Evolutionary conservation across 1,139 yeast genomes (phyloP).

Genomic region (Scheffersomyces insectosa): DNA sequence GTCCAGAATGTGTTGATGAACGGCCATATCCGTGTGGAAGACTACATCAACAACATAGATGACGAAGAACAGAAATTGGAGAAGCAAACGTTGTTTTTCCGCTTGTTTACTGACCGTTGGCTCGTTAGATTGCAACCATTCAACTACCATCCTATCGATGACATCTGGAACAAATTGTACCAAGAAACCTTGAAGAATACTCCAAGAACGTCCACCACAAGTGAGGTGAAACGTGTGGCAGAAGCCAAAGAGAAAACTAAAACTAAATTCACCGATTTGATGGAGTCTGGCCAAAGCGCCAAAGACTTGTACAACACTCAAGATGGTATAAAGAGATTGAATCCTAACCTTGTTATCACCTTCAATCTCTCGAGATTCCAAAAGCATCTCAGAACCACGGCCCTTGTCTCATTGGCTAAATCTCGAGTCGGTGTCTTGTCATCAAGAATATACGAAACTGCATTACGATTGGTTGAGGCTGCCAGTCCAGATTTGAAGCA

Average conservation of each 20-base stretch:
- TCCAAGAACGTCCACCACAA: constrained; percentile 52
- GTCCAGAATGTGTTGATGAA: constrained; percentile 66
- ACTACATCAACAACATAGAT: constrained; percentile 49
- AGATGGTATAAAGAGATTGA: constrained; percentile 43
- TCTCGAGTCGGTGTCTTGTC: constrained; percentile 72
- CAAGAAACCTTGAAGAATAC: constrained; percentile 50
- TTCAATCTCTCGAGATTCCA: constrained; percentile 69
- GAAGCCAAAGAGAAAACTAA: constrained; percentile 68
- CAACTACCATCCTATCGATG: constrained; percentile 49
- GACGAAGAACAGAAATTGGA: constrained; percentile 24
- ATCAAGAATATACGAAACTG: constrained; percentile 61
- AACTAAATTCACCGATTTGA: constrained; percentile 36
- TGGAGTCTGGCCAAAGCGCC: constrained; percentile 32
- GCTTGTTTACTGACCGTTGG: constrained; percentile 59
- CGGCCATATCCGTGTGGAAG: constrained; percentile 66
- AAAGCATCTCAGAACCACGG: constrained; percentile 63
- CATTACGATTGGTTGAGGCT: constrained; percentile 60
- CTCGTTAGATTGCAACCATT: constrained; percentile 47
- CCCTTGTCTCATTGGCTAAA: constrained; percentile 61
- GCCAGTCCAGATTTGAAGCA: constrained; percentile 45
- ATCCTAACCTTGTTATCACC: constrained; percentile 53
- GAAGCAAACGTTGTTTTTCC: constrained; percentile 39
- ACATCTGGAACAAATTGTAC: constrained; percentile 57
- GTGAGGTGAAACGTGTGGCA: constrained; percentile 62
- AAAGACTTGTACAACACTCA: constrained; percentile 30